These are phyloP conservation scores for Hyphodiscus sp. DNA, from an alignment of 2,329 filamentous ascomycete species.

Conservation along the genomic window DNA sequence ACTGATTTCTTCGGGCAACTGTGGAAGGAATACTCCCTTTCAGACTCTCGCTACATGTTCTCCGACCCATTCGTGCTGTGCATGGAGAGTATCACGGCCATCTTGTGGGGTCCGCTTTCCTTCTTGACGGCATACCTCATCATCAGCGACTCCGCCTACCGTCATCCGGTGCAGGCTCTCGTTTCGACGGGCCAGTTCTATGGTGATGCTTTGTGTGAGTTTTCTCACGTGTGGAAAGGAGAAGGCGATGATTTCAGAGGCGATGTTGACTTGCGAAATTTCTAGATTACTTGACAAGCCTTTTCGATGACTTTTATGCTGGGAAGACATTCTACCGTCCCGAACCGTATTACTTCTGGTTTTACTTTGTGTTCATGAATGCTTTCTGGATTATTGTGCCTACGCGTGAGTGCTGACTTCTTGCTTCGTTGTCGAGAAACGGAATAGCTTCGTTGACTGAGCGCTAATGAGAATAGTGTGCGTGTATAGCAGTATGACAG, in stretches of 20 bases:
- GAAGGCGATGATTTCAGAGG: too few relatives aligned
- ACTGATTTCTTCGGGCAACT: conserved; percentile 44
- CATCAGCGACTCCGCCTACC: conserved; percentile 35
- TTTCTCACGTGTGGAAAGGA: too few relatives aligned
- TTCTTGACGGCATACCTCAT: conserved; percentile 43
- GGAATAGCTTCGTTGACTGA: not conserved
- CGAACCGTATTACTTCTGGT: conserved; percentile 56
- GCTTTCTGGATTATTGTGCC: conserved; percentile 54
- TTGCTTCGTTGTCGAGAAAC: not conserved
- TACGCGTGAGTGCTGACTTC: conserved; percentile 37
- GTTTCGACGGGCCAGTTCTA: conserved; percentile 32
- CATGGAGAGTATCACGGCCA: conserved; percentile 48
- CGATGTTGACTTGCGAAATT: too few relatives aligned
- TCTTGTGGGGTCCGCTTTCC: conserved; percentile 53
- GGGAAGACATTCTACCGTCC: conserved; percentile 49
- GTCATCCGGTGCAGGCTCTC: conserved; percentile 43
- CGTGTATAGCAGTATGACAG: conserved; percentile 20
- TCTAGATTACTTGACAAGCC: conserved; percentile 48
- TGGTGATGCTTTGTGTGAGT: conserved; percentile 45
- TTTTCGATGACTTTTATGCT: conserved; percentile 39
- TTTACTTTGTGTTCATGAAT: conserved; percentile 57
- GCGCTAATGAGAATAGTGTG: conserved; percentile 13
- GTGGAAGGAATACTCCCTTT: conserved; percentile 53
- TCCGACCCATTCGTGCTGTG: conserved; percentile 45
- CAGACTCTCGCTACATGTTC: conserved; percentile 49